Base-by-base conservation (phyloP, 129 eudicot species). In the Lonicera japonica region DNA sequence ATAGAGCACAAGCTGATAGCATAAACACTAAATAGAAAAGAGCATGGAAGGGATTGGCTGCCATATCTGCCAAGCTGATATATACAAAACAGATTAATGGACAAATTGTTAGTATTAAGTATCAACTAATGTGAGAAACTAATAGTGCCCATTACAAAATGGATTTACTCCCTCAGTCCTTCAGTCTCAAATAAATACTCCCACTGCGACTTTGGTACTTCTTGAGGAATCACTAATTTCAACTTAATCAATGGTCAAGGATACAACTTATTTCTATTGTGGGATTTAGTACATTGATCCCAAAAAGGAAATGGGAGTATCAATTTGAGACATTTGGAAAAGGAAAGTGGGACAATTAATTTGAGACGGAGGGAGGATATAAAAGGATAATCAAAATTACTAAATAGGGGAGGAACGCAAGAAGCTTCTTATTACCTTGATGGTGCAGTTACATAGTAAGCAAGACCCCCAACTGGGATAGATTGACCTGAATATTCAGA, bases 41-140 rank as follows among this genome's bases (percentile, higher is more conserved):
- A 50, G 95, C 97, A 50, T 90, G 97, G 80, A 90, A 86, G 24
- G 97, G 97, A 76, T 90, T 82, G 41, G 97, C 95, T 43, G 87
- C 82, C 86, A 90, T 80, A 78, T 89, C 95, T 20, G 97, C 95
- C 79, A 89, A 80, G 74, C 97, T 89, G 94, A 21, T 20, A 67
- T 51, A 25, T 21, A 12, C 36, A 29, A 29, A 21, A 24, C 14
- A 21, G 17, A 63, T 20, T 3, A 36, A 34, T 16, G 58, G 5
- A 21, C 58, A 56, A 2, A 24, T 1, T 43, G 50, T 43, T 43
- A 14, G 50, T 4, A 43, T 14, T 43, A 43, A n/a, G n/a, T n/a
- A n/a, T n/a, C n/a, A n/a, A 10, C 50, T 43, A 43, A 43, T 43
- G 50, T 43, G 50, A 43, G 36, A 43, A 43, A 43, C 50, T 43